These are phyloP conservation scores for Trichoderma sp. DNA, from an alignment of 2,329 filamentous ascomycete genomes.

Conservation along the genomic window DNA sequence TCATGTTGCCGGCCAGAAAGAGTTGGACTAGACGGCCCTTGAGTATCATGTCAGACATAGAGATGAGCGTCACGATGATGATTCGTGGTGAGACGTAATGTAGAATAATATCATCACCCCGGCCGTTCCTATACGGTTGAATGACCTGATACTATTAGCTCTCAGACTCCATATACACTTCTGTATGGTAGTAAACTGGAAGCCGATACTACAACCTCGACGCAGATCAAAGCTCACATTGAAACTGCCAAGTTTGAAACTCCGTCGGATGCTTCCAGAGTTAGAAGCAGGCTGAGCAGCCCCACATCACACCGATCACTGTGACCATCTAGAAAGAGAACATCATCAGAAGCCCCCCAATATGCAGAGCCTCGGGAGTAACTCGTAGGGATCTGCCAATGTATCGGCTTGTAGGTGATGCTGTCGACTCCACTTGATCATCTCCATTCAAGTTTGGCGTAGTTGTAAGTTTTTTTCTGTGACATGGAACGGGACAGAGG, in stretches of 20 bases:
- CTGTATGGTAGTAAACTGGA: neutral
- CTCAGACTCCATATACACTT: neutral
- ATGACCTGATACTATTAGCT: neutral
- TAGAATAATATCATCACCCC: neutral
- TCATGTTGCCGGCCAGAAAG: neutral
- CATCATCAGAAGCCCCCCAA: neutral
- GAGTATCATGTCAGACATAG: neutral
- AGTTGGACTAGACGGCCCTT: neutral
- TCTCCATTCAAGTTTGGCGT: neutral
- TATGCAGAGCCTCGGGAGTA: neutral
- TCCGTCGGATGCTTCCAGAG: neutral
- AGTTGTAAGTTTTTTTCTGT: neutral
- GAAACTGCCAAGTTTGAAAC: neutral
- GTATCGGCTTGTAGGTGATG: neutral
- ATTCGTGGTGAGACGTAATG: neutral
- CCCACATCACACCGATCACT: neutral
- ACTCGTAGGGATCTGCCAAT: neutral
- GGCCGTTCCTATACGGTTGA: neutral
- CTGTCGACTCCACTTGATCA: neutral
- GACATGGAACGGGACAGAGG: neutral
- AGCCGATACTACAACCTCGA: neutral
- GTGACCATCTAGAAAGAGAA: neutral
- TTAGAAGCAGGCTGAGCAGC: neutral
- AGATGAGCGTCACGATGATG: neutral
- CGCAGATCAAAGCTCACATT: neutral